phyloP scores from a whole-genome alignment of 2,329 filamentous ascomycete genomes.

The Aspergillus sergii region DNA sequence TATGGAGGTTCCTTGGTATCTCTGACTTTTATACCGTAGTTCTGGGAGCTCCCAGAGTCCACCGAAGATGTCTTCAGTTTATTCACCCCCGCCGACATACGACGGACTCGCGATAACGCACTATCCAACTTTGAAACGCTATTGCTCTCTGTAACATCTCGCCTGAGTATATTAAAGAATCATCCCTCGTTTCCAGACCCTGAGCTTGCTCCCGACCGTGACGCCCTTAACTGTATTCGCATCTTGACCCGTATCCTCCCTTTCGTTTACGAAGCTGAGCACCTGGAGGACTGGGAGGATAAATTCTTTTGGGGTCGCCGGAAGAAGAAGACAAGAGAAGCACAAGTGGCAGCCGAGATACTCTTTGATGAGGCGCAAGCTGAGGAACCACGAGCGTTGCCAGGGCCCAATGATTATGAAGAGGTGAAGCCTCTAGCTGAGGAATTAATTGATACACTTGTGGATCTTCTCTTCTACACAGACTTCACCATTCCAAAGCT shows the following conservation, averaged over 20 bases:
- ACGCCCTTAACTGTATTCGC: slow-evolving; percentile 94
- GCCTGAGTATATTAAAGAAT: slow-evolving; percentile 78
- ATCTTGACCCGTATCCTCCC: slow-evolving; percentile 87
- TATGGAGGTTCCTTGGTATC: background rate
- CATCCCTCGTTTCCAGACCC: slow-evolving; percentile 88
- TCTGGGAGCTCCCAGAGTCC: slow-evolving; percentile 96
- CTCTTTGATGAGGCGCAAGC: slow-evolving; percentile 77
- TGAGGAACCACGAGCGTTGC: slow-evolving; percentile 49
- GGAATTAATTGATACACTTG: slow-evolving; percentile 85
- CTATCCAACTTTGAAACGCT: slow-evolving; percentile 89
- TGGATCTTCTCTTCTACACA: slow-evolving; percentile 88
- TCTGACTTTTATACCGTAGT: slow-evolving; percentile 57
- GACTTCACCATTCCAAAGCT: slow-evolving; percentile 82
- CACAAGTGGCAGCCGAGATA: slow-evolving; percentile 70
- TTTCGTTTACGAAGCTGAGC: slow-evolving; percentile 87
- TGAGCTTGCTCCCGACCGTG: slow-evolving; percentile 77
- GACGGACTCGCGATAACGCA: slow-evolving; percentile 81
- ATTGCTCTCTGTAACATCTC: slow-evolving; percentile 78
- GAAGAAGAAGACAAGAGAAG: slow-evolving; percentile 69
- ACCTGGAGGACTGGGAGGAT: slow-evolving; percentile 82
- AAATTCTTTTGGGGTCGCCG: slow-evolving; percentile 87
- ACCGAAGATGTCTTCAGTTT: slow-evolving; percentile 96
- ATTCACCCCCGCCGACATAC: slow-evolving; percentile 86
- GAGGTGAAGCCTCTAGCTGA: slow-evolving; percentile 86
- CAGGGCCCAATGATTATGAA: slow-evolving; percentile 67